phyloP scores from a whole-genome alignment of 768 basidiomycete species.

The Porphyrellus cyaneotinctus region DNA sequence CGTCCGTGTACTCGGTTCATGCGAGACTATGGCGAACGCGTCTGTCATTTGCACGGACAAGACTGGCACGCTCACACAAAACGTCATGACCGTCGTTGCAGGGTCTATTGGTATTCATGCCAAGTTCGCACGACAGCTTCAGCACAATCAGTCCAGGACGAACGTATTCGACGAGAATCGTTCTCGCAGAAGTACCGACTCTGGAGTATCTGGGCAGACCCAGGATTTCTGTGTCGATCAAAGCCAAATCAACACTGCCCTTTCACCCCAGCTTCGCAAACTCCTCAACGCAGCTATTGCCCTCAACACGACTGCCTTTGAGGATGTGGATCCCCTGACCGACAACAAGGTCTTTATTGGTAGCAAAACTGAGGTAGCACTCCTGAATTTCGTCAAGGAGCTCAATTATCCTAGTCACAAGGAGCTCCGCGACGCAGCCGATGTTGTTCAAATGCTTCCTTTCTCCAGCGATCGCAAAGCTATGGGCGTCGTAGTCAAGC shows the following conservation, averaged over 20 bases:
- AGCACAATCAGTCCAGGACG: constrained; percentile 64
- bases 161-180: constrained; percentile 59
- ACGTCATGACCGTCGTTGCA: constrained; percentile 93
- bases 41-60: constrained; percentile 96
- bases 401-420: constrained; percentile 74
- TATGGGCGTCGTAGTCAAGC: constrained; percentile 84
- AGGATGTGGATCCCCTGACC: constrained; percentile 64
- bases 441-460: constrained; percentile 82
- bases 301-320: constrained; percentile 93
- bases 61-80: constrained; percentile 94
- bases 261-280: constrained; percentile 55
- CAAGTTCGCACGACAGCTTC: constrained; percentile 83
- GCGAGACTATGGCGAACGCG: constrained; percentile 98
- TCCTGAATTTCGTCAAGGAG: constrained; percentile 80
- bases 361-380: constrained; percentile 92
- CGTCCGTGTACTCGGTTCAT: constrained; percentile 92
- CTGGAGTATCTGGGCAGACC: constrained; percentile 37
- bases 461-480: constrained; percentile 92
- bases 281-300: constrained; percentile 85
- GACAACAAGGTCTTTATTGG: constrained; percentile 70
- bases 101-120: constrained; percentile 92
- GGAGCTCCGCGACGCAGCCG: constrained; percentile 53
- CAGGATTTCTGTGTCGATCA: constrained; percentile 89
- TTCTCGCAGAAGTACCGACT: constrained; percentile 30
- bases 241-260: constrained; percentile 56